Evolutionary conservation across 345 rosid genomes (phyloP).

Genomic region (Populus nigra): DNA sequence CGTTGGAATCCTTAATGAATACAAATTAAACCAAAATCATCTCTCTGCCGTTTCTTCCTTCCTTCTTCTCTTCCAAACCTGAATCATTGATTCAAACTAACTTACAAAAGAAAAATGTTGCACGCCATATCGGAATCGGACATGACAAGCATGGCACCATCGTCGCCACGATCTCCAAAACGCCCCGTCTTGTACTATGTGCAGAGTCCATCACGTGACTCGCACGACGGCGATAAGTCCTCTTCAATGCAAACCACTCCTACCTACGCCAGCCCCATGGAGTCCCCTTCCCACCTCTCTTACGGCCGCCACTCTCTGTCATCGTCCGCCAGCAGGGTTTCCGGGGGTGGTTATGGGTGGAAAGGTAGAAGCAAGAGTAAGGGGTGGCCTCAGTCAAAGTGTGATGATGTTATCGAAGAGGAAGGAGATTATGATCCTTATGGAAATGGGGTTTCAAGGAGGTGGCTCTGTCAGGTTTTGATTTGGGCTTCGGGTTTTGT

Average conservation of each 20-base stretch:
- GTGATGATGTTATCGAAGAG: conserved; percentile 15
- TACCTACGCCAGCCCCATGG: conserved; percentile 9
- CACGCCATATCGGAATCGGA: conserved; percentile 20
- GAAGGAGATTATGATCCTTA: conserved; percentile 3
- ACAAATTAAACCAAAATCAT: neutral
- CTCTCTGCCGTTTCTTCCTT: too few species aligned
- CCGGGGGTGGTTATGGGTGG: neutral
- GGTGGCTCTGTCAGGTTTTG: conserved; percentile 5
- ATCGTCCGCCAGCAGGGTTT: conserved; percentile 22
- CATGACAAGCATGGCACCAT: conserved; percentile 5
- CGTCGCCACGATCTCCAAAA: conserved; percentile 17
- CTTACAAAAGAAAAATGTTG: neutral
- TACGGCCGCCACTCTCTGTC: conserved; percentile 15
- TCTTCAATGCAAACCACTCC: conserved; percentile 7
- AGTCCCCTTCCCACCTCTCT: conserved; percentile 22
- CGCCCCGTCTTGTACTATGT: conserved; percentile 23
- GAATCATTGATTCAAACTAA: neutral
- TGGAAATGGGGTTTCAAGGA: neutral
- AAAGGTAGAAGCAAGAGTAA: conserved; percentile 4
- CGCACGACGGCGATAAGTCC: conserved; percentile 25
- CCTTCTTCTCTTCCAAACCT: neutral
- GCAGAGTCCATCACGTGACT: conserved; percentile 17
- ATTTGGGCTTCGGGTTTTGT: conserved; percentile 3
- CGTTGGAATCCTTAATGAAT: neutral
- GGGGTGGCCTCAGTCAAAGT: conserved; percentile 4